Base-by-base conservation (phyloP, 176 grass and related monocot genomes). In the Rhynchospora breviuscula region DNA sequence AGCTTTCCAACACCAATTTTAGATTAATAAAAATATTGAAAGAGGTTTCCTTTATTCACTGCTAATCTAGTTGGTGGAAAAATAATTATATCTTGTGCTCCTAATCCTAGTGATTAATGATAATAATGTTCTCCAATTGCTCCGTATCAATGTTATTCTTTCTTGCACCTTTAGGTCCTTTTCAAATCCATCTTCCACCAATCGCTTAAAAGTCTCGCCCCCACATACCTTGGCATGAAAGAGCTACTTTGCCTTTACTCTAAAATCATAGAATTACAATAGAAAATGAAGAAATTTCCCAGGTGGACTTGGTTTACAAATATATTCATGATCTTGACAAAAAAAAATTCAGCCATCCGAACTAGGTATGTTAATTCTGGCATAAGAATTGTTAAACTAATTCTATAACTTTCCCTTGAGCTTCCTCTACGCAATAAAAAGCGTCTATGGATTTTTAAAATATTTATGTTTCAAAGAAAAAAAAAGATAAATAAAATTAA, bases 61-160 rank as follows among this genome's bases (percentile, higher is more conserved):
- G 19, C n/a, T 45, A 14, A 69, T 43, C 15, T 33, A 69, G 13
- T 44, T 18, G 14, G 8, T 44, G 15, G 66, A 14, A 44, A 45
- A 15, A 69, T 75, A 54, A 76, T 76, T 31, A 76, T 76, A 54
- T 29, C 72, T 54, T 77, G 4, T 77, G 72, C 23, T 77, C 72
- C 72, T 76, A 77, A 31, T 56, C 21, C 23, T 31, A 77, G 12
- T 29, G 18, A 73, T 48, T 51, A 77, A 77, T 56, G 47, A 77
- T 77, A 23, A 56, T 77, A 31, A 31, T 77, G 46, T 52, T 74
- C 46, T 74, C 46, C 23, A 54, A 77, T 56, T 56, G 23, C 46
- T 75, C 5, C 71, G 7, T 56, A 56, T 56, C 23, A 56, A 29
- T 74, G 6, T 76, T 77, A 56, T 56, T 77, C 19, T 77, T 56